Conservation (phyloP, 768 basidiomycete genomes). For the Xerocomellus dryophilus region DNA sequence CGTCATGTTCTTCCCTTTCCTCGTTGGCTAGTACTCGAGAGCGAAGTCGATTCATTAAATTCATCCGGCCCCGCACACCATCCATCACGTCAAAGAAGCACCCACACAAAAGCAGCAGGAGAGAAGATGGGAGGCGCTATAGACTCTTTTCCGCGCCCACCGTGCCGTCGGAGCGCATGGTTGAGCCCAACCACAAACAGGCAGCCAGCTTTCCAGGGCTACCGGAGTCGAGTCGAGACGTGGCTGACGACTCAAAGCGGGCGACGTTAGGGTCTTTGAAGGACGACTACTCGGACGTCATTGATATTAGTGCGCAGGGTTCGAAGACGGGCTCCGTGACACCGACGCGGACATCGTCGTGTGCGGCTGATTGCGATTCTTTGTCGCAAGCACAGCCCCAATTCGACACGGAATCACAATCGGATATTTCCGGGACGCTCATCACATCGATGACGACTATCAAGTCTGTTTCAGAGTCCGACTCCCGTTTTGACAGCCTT, state of each 20-base stretch:
- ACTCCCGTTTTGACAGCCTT: not conserved
- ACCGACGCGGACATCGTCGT: not conserved
- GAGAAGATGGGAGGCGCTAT: constrained; percentile 7
- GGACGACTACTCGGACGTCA: constrained; percentile 14
- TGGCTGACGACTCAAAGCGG: not conserved
- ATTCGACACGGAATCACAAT: constrained; percentile 1
- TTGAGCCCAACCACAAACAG: not conserved
- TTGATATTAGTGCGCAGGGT: constrained; percentile 20
- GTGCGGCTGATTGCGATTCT: constrained; percentile 1
- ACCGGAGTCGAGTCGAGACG: not conserved
- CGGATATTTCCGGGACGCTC: constrained; percentile 25
- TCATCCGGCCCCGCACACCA: constrained; percentile 14
- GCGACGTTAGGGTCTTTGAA: not conserved
- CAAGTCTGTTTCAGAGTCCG: constrained; percentile 18
- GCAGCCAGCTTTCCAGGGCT: not conserved
- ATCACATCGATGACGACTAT: constrained; percentile 4
- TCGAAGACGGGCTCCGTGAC: not conserved
- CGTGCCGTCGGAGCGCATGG: not conserved
- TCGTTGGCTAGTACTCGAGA: constrained; percentile 5
- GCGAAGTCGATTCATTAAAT: constrained; percentile 7
- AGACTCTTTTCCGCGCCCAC: constrained; percentile 19
- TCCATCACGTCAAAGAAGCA: constrained; percentile 8
- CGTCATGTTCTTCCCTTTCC: constrained; percentile 14
- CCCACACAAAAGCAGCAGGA: constrained; percentile 5
- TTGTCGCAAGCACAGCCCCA: constrained; percentile 1